Conservation (phyloP, 805 yeast genomes). For the Myxozyma vanderwaltii region DNA sequence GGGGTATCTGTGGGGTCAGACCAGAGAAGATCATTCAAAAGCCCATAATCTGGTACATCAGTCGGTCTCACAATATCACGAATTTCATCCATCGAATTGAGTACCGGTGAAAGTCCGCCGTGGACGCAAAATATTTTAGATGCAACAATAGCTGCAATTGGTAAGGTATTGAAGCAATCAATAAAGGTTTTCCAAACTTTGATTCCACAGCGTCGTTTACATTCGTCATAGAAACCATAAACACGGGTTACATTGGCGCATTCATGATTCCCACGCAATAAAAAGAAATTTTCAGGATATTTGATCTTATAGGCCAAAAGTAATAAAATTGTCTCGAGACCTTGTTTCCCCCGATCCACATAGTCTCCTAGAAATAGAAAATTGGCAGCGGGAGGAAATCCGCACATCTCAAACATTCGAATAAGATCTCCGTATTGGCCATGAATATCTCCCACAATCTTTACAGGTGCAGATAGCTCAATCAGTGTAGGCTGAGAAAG, state of each 20-base stretch:
- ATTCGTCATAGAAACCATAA: conserved; percentile 97
- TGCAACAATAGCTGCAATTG: conserved; percentile 93
- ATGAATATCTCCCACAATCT: conserved; percentile 92
- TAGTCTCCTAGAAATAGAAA: conserved; percentile 93
- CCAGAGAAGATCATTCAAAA: conserved; percentile 77
- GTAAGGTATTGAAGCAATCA: conserved; percentile 93
- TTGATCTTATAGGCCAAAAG: conserved; percentile 91
- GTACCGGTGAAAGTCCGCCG: conserved; percentile 79
- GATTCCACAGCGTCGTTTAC: conserved; percentile 88
- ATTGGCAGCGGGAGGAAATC: conserved; percentile 93
- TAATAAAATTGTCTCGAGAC: conserved; percentile 85
- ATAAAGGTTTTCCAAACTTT: conserved; percentile 93
- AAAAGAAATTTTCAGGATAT: conserved; percentile 93
- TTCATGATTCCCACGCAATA: conserved; percentile 94
- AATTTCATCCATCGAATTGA: conserved; percentile 73
- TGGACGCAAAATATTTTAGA: conserved; percentile 92
- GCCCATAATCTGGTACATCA: conserved; percentile 82
- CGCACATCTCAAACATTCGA: conserved; percentile 90
- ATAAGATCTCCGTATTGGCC: conserved; percentile 94
- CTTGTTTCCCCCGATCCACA: conserved; percentile 97
- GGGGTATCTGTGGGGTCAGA: conserved; percentile 82
- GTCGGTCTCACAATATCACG: conserved; percentile 77
- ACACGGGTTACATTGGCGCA: conserved; percentile 96
- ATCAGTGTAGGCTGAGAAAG: conserved; percentile 85
- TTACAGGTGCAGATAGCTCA: conserved; percentile 84